Base-by-base conservation (phyloP, 345 rosid genomes). In the Populus ilicifolia region DNA sequence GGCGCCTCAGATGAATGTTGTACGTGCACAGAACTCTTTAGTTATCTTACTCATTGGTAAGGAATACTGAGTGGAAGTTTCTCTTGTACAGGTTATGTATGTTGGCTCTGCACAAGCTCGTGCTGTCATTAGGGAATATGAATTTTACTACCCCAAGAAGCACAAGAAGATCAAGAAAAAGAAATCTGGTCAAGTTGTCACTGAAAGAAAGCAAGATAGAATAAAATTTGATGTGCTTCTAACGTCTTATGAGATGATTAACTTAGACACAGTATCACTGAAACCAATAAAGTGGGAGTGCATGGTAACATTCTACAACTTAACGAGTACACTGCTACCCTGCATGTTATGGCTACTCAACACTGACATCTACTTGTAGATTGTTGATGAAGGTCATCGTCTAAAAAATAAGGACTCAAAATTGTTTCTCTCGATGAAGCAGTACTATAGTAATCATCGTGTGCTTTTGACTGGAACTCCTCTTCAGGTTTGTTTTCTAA, bases 351-450 rank as follows among this genome's bases (percentile, higher is more conserved):
- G 70, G 72, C 75, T 77, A 63, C 79, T 78, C 71, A 79, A 77
- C 62, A 48, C 69, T 73, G 74, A 69, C 44, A 78, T 88, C 80
- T 43, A 56, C 76, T 48, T 84, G 78, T 85, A 96, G 99, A 96
- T 96, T 80, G 99, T 96, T 75, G 99, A 96, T 87, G 99, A 96
- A 88, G 99, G 99, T 73, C 99, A 96, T 86, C 97, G 99, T 38
- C 89, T 96, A 59, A 96, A 96, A 89, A 96, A 96, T 78, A 96
- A 96, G 88, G 99, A 96, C 78, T 94, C 99, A 43, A 96, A 94
- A 84, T 87, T 96, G 81, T 96, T 94, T 86, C 85, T 86, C 75
- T 89, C 97, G n/a, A 61, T 96, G 89, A 96, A 88, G 83, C 99
- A 94, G 84, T 96, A 92, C 84, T 82, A 87, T 52, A 94, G 94